A percentile compares a stretch with the other conserved stretches of the same genome.
Evolutionary conservation across 495 filamentous ascomycete genomes (phyloP).

Genomic region (Penicillium ochrochloron): DNA sequence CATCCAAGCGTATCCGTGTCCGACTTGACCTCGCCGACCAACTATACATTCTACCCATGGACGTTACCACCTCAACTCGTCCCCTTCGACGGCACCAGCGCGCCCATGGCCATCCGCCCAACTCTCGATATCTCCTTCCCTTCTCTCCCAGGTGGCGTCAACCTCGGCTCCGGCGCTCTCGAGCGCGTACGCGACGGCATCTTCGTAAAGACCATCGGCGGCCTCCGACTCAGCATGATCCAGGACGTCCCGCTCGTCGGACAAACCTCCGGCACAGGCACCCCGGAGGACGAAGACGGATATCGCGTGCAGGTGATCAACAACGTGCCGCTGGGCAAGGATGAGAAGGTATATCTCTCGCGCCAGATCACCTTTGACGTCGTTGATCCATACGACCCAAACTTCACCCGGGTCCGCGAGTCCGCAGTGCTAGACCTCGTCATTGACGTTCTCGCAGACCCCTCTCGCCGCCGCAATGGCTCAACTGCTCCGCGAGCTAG

Average conservation of each 20-base stretch:
- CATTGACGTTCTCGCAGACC: constrained; percentile 58
- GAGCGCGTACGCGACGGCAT: constrained; percentile 74
- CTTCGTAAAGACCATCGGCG: constrained; percentile 75
- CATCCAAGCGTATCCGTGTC: constrained; percentile 60
- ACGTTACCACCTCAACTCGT: constrained; percentile 78
- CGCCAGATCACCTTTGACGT: constrained; percentile 75
- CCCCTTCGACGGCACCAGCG: constrained; percentile 73
- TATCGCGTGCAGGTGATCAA: constrained; percentile 80
- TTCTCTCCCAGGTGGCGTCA: constrained; percentile 58
- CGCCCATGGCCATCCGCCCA: constrained; percentile 60
- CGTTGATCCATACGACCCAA: constrained; percentile 72
- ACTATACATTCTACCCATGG: constrained; percentile 92
- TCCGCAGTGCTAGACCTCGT: constrained; percentile 71
- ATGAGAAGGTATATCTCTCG: constrained; percentile 86
- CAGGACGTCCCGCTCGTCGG: constrained; percentile 58
- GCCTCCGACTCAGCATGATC: constrained; percentile 80
- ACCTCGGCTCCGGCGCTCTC: constrained; percentile 56
- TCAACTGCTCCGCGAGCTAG: constrained; percentile 42
- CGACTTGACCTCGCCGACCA: constrained; percentile 66
- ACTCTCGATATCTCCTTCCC: constrained; percentile 86
- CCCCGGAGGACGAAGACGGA: constrained; percentile 35
- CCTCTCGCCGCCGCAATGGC: constrained; percentile 42
- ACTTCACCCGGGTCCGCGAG: constrained; percentile 81
- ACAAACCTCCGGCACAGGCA: constrained; percentile 31
- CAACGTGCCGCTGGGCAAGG: constrained; percentile 79